Evolutionary conservation across 345 rosid species (phyloP).

Genomic region (Lumnitzera racemosa): DNA sequence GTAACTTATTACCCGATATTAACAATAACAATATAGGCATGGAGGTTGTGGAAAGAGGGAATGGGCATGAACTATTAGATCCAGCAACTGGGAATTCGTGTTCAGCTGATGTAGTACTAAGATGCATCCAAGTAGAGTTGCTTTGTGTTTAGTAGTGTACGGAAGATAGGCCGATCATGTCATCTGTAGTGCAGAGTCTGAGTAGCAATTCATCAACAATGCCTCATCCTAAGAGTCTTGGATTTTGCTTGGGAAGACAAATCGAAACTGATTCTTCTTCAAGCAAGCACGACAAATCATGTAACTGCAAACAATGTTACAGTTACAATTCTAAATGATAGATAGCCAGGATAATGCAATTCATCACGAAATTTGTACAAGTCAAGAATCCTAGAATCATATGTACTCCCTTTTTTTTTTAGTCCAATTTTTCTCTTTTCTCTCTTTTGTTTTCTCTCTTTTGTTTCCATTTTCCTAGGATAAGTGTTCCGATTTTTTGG

Average conservation of each 20-base stretch:
- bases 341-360: conserved; percentile 18
- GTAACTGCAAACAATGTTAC: conserved; percentile 69
- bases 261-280: conserved; percentile 54
- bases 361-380: conserved; percentile 8
- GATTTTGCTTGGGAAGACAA: conserved; percentile 52
- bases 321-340: conserved; percentile 55
- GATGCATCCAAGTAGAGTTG: conserved; percentile 78
- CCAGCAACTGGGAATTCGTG: conserved; percentile 24
- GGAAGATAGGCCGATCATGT: conserved; percentile 67
- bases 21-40: conserved; percentile 26
- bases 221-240: conserved; percentile 56
- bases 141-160: conserved; percentile 71
- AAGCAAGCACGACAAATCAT: conserved; percentile 41
- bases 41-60: conserved; percentile 62
- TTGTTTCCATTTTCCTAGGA: too few relatives aligned
- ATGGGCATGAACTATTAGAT: conserved; percentile 40
- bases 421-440: too few relatives aligned
- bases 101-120: conserved; percentile 32
- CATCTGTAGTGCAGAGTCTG: conserved; percentile 52
- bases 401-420: too few relatives aligned
- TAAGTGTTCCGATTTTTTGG: too few relatives aligned
- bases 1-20: neutral
- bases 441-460: too few relatives aligned
- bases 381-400: neutral
- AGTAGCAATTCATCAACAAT: conserved; percentile 58